These are phyloP conservation scores for Gentiana dahurica DNA, from an alignment of 257 asterid species.

Conservation along the genomic window DNA sequence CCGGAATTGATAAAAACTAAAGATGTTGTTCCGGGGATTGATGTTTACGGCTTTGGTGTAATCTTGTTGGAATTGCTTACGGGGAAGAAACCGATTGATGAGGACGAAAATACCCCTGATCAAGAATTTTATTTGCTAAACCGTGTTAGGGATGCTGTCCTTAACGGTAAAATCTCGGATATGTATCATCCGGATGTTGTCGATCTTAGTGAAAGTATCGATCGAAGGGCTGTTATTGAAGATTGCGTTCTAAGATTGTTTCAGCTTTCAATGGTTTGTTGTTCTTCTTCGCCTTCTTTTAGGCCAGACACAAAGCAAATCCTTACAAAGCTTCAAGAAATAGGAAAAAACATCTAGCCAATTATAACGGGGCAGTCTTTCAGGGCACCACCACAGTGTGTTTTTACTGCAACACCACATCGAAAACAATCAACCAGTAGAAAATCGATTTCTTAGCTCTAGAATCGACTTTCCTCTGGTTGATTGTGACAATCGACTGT, in stretches of 20 bases:
- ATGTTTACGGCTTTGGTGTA: constrained; percentile 67
- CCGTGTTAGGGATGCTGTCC: constrained; percentile 52
- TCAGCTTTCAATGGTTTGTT: constrained; percentile 81
- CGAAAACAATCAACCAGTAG: too few relatives aligned
- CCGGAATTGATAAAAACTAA: constrained; percentile 78
- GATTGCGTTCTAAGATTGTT: constrained; percentile 40
- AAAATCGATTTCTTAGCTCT: too few relatives aligned
- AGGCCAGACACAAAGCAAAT: constrained; percentile 58
- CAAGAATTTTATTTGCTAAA: constrained; percentile 54
- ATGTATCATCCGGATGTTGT: constrained; percentile 55
- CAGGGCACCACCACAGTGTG: too few relatives aligned
- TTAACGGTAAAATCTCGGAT: constrained; percentile 46
- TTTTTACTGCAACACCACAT: too few relatives aligned
- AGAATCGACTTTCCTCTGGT: too few relatives aligned
- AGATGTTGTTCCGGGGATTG: constrained; percentile 54
- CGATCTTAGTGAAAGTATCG: constrained; percentile 28
- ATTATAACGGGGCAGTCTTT: too few relatives aligned
- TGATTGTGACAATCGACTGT: not conserved
- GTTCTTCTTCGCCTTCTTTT: constrained; percentile 60
- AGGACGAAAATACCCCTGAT: constrained; percentile 25
- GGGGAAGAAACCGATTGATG: constrained; percentile 51
- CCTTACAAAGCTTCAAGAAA: constrained; percentile 62
- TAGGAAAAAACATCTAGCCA: constrained; percentile 13
- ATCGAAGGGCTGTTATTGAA: constrained; percentile 25
- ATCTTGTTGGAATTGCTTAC: constrained; percentile 67